Evolutionary conservation across 306 rosid species (phyloP).

Genomic region (Begonia peltatifolia): DNA sequence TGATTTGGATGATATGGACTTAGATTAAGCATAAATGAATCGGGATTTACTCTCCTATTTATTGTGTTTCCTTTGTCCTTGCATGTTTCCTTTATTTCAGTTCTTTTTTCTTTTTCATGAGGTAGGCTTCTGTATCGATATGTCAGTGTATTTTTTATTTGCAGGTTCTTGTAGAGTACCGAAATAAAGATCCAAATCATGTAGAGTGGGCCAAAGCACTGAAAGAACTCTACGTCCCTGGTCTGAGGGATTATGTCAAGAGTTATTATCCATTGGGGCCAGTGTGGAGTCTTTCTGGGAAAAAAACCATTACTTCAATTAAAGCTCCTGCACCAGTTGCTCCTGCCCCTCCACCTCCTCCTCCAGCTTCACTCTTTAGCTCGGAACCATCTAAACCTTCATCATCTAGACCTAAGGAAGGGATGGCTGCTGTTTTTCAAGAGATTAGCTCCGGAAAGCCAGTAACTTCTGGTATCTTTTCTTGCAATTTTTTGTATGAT

Average conservation of each 20-base stretch:
- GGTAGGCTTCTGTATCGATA: too few species aligned
- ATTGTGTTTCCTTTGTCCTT: too few species aligned
- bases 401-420: conserved; percentile 67
- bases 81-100: too few species aligned
- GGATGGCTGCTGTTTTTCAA: conserved; percentile 92
- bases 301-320: conserved; percentile 30
- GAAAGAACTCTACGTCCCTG: conserved; percentile 86
- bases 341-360: conserved; percentile 85
- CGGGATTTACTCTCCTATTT: too few species aligned
- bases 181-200: conserved; percentile 83
- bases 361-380: conserved; percentile 71
- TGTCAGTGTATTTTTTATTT: conserved; percentile 5
- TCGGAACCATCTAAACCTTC: conserved; percentile 73
- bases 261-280: conserved; percentile 78
- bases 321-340: conserved; percentile 43
- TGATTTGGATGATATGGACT: too few species aligned
- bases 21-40: too few species aligned
- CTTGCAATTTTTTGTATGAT: background rate
- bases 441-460: conserved; percentile 50
- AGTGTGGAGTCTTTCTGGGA: conserved; percentile 74
- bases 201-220: conserved; percentile 96
- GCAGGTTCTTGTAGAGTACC: conserved; percentile 84
- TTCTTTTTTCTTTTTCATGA: too few species aligned
- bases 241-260: conserved; percentile 88
- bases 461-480: conserved; percentile 54